These are phyloP conservation scores for Bondarzewia mesenterica DNA, from an alignment of 1,284 basidiomycete genomes.

Conservation along the genomic window DNA sequence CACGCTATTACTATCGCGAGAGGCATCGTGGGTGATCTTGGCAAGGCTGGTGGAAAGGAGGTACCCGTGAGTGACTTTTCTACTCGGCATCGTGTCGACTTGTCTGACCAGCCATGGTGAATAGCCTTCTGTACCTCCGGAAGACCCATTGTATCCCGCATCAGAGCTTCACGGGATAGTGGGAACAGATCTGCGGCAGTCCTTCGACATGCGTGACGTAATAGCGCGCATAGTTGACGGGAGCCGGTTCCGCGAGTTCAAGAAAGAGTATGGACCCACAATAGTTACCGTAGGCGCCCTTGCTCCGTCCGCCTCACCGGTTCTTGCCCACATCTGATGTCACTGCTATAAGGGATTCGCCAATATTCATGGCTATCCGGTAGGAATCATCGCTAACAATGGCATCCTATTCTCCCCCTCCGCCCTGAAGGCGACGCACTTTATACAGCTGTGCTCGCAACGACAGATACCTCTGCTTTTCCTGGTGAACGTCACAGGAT, in stretches of 20 bases:
- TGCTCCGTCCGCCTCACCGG: background rate
- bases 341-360: conserved; percentile 66
- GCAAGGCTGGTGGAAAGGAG: conserved; percentile 44
- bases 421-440: conserved; percentile 90
- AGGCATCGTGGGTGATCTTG: conserved; percentile 75
- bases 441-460: conserved; percentile 92
- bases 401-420: conserved; percentile 92
- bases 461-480: conserved; percentile 86
- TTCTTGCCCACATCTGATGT: too few relatives aligned
- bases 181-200: conserved; percentile 79
- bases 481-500: conserved; percentile 90
- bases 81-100: background rate
- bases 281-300: conserved; percentile 68
- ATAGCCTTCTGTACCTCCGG: conserved; percentile 52
- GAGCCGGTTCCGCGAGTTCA: conserved; percentile 90
- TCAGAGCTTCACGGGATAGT: conserved; percentile 88
- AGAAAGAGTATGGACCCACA: conserved; percentile 88
- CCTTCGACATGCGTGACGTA: conserved; percentile 91
- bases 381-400: conserved; percentile 90
- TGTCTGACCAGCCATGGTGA: conserved; percentile 5
- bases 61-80: conserved; percentile 38
- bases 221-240: conserved; percentile 90
- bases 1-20: conserved; percentile 85
- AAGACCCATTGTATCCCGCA: conserved; percentile 75
- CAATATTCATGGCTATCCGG: conserved; percentile 80